phyloP scores from a whole-genome alignment of 148 eudicot species.

The Dianthus caryophyllus region DNA sequence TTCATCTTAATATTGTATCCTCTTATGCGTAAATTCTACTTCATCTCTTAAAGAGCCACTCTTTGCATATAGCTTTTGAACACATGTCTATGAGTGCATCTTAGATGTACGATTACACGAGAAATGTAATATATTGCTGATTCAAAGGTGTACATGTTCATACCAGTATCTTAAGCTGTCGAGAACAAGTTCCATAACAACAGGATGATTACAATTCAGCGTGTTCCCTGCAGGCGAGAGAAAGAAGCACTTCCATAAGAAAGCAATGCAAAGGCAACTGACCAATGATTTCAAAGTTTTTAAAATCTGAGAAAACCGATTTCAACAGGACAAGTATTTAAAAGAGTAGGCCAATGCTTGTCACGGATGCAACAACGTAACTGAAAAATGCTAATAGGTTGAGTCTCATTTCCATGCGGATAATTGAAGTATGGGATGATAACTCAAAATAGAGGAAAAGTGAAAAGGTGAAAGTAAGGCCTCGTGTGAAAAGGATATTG shows the following conservation, averaged over 20 bases:
- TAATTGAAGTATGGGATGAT: too few species aligned
- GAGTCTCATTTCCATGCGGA: too few species aligned
- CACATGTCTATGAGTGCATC: not conserved
- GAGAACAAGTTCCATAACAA: slow-evolving; percentile 95
- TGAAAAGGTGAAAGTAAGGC: too few species aligned
- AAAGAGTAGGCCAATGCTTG: too few species aligned
- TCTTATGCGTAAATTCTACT: not conserved
- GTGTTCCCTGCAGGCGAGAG: slow-evolving; percentile 70
- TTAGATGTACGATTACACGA: not conserved
- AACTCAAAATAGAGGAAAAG: too few species aligned
- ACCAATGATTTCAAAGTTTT: not conserved
- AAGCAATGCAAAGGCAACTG: not conserved
- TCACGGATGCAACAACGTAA: too few species aligned
- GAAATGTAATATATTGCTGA: slow-evolving; percentile 1
- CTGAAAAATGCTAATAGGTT: too few species aligned
- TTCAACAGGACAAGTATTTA: not conserved
- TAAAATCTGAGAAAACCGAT: not conserved
- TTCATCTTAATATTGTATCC: too few species aligned
- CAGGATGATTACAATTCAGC: slow-evolving; percentile 93
- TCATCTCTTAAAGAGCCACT: not conserved
- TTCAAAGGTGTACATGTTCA: slow-evolving; percentile 3
- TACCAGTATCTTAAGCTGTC: slow-evolving; percentile 99
- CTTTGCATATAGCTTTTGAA: not conserved
- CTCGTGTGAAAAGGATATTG: too few species aligned
- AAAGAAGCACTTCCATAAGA: not conserved